These are phyloP conservation scores for Turritis glabra DNA, from an alignment of 345 rosid genomes.

Conservation along the genomic window DNA sequence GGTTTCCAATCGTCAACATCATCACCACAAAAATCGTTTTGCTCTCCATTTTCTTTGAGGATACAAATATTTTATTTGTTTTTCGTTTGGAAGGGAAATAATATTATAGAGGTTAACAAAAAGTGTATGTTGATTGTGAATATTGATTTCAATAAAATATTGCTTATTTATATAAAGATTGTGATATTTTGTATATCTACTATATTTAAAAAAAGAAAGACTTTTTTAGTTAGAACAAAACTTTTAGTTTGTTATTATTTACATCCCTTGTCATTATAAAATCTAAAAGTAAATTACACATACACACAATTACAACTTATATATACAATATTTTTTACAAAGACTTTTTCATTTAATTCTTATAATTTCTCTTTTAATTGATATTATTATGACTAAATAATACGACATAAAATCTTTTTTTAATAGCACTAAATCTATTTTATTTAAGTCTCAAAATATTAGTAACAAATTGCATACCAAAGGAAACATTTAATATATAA, in stretches of 20 bases:
- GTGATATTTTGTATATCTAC: not conserved
- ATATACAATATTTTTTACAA: no score
- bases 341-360: no score
- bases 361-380: not conserved
- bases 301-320: no score
- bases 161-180: not conserved
- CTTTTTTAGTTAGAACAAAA: no score
- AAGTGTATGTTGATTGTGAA: no score
- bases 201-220: no score
- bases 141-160: no score
- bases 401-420: no score
- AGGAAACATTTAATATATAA: no score
- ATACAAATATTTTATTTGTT: not conserved
- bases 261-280: not conserved
- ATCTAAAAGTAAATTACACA: not conserved
- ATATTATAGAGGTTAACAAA: not conserved
- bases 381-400: not conserved
- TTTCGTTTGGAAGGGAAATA: not conserved
- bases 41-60: constrained; percentile 9
- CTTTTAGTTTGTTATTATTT: not conserved
- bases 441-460: no score
- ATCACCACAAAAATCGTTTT: not conserved
- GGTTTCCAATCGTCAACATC: constrained; percentile 2
- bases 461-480: no score
- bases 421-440: no score